These are phyloP conservation scores for Ailanthus altissimus DNA, from an alignment of 345 rosid species.

Conservation along the genomic window DNA sequence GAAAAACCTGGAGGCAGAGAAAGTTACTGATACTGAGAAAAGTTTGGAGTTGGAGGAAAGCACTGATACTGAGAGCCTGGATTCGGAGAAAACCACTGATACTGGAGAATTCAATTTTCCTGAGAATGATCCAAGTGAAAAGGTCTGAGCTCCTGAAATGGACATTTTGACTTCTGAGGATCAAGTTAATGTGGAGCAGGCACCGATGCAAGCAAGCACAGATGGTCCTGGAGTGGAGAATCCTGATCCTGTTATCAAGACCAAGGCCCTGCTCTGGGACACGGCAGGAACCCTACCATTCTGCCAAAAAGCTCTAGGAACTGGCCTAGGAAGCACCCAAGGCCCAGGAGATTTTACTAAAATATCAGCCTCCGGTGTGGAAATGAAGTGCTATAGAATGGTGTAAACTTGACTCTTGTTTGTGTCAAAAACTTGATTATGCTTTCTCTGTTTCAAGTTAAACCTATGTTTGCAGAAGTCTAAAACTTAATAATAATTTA, in stretches of 20 bases:
- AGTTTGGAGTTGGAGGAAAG: background rate
- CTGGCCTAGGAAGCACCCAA: background rate
- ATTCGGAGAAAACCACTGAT: background rate
- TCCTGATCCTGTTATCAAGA: background rate
- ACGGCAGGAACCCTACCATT: background rate
- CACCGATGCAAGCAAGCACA: background rate
- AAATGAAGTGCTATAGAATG: background rate
- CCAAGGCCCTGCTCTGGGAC: background rate
- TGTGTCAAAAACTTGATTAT: background rate
- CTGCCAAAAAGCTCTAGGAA: too few species aligned
- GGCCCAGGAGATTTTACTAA: background rate
- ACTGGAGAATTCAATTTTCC: background rate
- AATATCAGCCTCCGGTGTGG: background rate
- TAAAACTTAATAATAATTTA: background rate
- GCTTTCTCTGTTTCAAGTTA: background rate
- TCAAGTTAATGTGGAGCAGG: background rate
- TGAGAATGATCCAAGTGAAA: background rate
- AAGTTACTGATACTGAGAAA: background rate
- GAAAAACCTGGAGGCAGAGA: background rate
- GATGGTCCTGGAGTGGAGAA: background rate
- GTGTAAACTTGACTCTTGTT: background rate
- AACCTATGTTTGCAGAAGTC: background rate
- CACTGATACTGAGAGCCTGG: constrained; percentile 10
- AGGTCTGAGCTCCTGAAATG: background rate
- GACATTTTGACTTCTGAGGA: background rate